A percentile compares a stretch with the other conserved stretches of the same genome.
Evolutionary conservation across 345 rosid species (phyloP).

Genomic region (Corchorus capsularis): DNA sequence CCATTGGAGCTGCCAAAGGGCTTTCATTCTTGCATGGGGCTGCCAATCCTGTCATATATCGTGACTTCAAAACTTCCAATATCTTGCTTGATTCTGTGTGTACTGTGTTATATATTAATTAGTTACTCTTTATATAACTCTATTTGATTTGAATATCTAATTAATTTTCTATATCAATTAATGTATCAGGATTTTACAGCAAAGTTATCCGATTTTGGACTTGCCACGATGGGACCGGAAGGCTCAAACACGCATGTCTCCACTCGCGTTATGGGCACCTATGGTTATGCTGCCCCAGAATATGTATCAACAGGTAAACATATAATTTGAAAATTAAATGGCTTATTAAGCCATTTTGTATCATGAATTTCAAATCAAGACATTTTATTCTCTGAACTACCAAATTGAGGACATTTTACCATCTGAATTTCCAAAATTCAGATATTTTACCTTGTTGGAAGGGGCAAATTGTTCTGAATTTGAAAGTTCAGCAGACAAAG

Average conservation of each 20-base stretch:
- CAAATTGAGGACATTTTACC: too few relatives aligned
- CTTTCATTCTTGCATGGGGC: constrained; percentile 85
- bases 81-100: constrained; percentile 81
- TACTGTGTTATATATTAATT: too few relatives aligned
- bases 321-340: neutral
- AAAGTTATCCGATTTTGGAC: constrained; percentile 89
- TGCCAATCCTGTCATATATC: constrained; percentile 83
- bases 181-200: constrained; percentile 71
- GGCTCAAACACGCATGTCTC: constrained; percentile 93
- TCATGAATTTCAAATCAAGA: too few relatives aligned
- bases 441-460: too few relatives aligned
- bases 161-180: neutral
- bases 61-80: constrained; percentile 94
- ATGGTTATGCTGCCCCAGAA: constrained; percentile 96
- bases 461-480: too few relatives aligned
- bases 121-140: neutral
- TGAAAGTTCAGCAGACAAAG: too few relatives aligned
- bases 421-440: too few relatives aligned
- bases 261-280: constrained; percentile 96
- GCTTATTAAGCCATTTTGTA: too few relatives aligned
- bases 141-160: neutral
- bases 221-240: constrained; percentile 93
- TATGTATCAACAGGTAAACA: constrained; percentile 77
- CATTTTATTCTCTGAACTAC: too few relatives aligned
- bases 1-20: constrained; percentile 89